Evolutionary conservation across 2,329 filamentous ascomycete species (phyloP).

Genomic region (Sclerotiophoma versabilis): DNA sequence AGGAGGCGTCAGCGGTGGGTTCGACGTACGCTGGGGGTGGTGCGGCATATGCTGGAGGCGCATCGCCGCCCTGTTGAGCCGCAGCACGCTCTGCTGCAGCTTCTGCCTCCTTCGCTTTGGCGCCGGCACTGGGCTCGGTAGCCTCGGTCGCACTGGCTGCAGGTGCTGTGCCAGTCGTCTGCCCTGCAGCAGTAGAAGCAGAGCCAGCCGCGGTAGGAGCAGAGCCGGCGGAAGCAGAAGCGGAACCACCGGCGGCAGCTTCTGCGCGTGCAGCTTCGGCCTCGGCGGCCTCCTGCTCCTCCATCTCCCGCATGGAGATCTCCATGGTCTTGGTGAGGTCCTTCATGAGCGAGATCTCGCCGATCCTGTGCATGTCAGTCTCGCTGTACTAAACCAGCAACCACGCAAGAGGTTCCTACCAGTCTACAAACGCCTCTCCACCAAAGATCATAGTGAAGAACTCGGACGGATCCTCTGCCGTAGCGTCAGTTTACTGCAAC

Average conservation of each 20-base stretch:
- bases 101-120: slow-evolving; percentile 53
- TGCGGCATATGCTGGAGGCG: slow-evolving; percentile 49
- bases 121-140: slow-evolving; percentile 41
- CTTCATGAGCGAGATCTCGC: slow-evolving; percentile 98
- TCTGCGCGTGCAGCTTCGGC: slow-evolving; percentile 57
- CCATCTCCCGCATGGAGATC: slow-evolving; percentile 84
- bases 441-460: slow-evolving; percentile 99
- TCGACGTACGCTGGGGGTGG: slow-evolving; percentile 53
- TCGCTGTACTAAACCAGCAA: not conserved
- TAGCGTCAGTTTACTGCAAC: slow-evolving; percentile 30
- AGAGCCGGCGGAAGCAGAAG: slow-evolving; percentile 25
- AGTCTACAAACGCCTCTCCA: slow-evolving; percentile 92
- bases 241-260: slow-evolving; percentile 28
- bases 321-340: slow-evolving; percentile 98
- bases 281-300: slow-evolving; percentile 69
- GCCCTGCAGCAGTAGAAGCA: slow-evolving; percentile 28
- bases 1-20: slow-evolving; percentile 46
- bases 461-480: slow-evolving; percentile 84
- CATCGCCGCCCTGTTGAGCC: slow-evolving; percentile 35
- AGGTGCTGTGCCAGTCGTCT: slow-evolving; percentile 20
- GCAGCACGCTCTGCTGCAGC: slow-evolving; percentile 52
- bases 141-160: slow-evolving; percentile 18
- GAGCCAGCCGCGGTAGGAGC: not conserved
- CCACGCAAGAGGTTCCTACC: slow-evolving; percentile 51
- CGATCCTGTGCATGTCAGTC: slow-evolving; percentile 65